Conservation (phyloP, 2,329 filamentous ascomycete species). For the Aspergillus sp. region DNA sequence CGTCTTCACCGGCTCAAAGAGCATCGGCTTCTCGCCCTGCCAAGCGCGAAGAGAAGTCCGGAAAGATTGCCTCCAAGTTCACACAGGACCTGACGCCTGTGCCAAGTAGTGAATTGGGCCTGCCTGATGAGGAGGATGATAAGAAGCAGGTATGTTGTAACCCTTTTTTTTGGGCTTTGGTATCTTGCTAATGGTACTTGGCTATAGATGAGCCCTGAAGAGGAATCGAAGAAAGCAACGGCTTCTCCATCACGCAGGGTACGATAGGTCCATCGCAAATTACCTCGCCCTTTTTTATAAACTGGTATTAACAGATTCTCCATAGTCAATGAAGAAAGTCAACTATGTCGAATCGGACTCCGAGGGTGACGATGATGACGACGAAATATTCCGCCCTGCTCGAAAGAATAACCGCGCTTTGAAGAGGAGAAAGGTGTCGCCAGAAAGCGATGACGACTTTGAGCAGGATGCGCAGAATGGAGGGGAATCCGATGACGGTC, state of each 20-base stretch:
- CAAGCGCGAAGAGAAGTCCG: slow-evolving; percentile 46
- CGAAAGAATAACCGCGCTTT: slow-evolving; percentile 46
- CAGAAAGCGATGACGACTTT: slow-evolving; percentile 69
- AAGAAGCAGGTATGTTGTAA: slow-evolving; percentile 39
- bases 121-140: slow-evolving; percentile 66
- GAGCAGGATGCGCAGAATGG: slow-evolving; percentile 56
- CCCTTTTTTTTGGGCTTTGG: slow-evolving; percentile 41
- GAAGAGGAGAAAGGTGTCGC: slow-evolving; percentile 63
- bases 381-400: slow-evolving; percentile 66
- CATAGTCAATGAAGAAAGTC: slow-evolving; percentile 58
- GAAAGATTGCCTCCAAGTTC: slow-evolving; percentile 44
- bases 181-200: slow-evolving; percentile 13
- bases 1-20: slow-evolving; percentile 38
- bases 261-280: slow-evolving; percentile 23
- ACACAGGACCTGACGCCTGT: slow-evolving; percentile 65
- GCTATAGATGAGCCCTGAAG: slow-evolving; percentile 44
- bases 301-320: neutral
- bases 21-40: slow-evolving; percentile 31
- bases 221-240: slow-evolving; percentile 40
- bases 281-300: too few relatives aligned
- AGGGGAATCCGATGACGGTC: slow-evolving; percentile 49
- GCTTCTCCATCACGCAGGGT: slow-evolving; percentile 83
- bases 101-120: slow-evolving; percentile 75
- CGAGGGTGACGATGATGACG: slow-evolving; percentile 67
- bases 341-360: slow-evolving; percentile 85